Evolutionary conservation across 768 basidiomycete genomes (phyloP).

Genomic region (Psilocybe tampanensis): DNA sequence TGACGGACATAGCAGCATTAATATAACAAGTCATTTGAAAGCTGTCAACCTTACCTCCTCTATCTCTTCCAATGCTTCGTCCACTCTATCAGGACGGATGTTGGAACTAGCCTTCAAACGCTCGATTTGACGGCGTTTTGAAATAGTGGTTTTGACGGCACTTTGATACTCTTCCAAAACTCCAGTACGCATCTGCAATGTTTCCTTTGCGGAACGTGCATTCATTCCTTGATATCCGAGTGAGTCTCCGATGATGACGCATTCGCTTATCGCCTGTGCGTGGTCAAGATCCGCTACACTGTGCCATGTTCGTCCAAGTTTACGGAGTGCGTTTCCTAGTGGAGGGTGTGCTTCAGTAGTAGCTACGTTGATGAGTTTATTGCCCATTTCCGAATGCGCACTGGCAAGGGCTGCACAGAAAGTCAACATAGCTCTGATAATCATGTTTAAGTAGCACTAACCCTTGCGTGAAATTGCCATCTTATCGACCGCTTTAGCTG

Average conservation of each 20-base stretch:
- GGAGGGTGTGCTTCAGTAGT: slow-evolving; percentile 88
- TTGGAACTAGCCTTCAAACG: slow-evolving; percentile 83
- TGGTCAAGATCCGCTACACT: slow-evolving; percentile 86
- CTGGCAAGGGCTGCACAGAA: slow-evolving; percentile 63
- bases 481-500: slow-evolving; percentile 89
- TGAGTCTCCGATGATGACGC: slow-evolving; percentile 94
- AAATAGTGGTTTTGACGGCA: slow-evolving; percentile 91
- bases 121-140: slow-evolving; percentile 90
- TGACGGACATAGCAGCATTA: slow-evolving; percentile 31
- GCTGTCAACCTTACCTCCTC: slow-evolving; percentile 66
- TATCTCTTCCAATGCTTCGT: slow-evolving; percentile 90
- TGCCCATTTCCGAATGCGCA: slow-evolving; percentile 90
- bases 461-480: slow-evolving; percentile 81
- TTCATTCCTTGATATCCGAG: slow-evolving; percentile 97
- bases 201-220: slow-evolving; percentile 95
- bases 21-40: neutral
- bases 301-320: slow-evolving; percentile 87
- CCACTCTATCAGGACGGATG: slow-evolving; percentile 84
- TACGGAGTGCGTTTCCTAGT: slow-evolving; percentile 80
- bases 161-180: slow-evolving; percentile 94
- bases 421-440: slow-evolving; percentile 4
- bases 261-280: slow-evolving; percentile 92
- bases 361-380: slow-evolving; percentile 85
- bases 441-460: slow-evolving; percentile 30
- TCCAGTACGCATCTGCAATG: slow-evolving; percentile 83